Evolutionary conservation across 176 grass and related monocot species (phyloP), one percentile per base, ranked within the genome.

Genomic region (Musa troglodytarum): DNA sequence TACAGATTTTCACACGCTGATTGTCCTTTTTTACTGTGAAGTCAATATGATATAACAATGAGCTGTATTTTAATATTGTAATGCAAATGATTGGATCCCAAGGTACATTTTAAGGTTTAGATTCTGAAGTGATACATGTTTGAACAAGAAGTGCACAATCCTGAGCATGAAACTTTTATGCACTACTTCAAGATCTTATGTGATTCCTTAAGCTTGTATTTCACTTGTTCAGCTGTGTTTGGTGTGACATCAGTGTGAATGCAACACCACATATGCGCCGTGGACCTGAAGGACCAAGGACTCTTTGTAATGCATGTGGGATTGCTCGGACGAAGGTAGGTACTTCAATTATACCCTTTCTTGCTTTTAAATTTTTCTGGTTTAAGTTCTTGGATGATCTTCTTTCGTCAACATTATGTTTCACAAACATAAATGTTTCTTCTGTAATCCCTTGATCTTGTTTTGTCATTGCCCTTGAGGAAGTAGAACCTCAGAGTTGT

Each of bases 271-370:
- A 70, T 70, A 70, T 70, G 43, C 68, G 68, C 16, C 43, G 68
- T 12, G 68, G 68, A 11, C 68, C 68, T 70, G 68, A 70, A 16
- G 68, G 43, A 50, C 68, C 43, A 11, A 70, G 68, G 68, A 70
- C 68, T 50, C 68, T 70, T n/a, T 70, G 43, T 70, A 70, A 70
- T 70, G 68, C 68, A 70, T 70, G 68, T 50, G 68, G 68, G 2
- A 70, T 70, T 70, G 43, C 68, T 70, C 50, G 9, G 68, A 70
- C 17, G 10, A 70, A 70, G 68, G 68, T 70, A 70, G 21, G 63
- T 5, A 20, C 17, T 50, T 70, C 12, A 43, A 65, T 50, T 50
- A 50, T 67, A 16, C 15, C 50, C 29, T 50, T 70, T 70, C 34
- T 50, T 70, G 9, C 68, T 70, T 70, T 50, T n/a, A 10, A 12